Base-by-base conservation (phyloP, 768 basidiomycete species). In the Ramaria sp. region DNA sequence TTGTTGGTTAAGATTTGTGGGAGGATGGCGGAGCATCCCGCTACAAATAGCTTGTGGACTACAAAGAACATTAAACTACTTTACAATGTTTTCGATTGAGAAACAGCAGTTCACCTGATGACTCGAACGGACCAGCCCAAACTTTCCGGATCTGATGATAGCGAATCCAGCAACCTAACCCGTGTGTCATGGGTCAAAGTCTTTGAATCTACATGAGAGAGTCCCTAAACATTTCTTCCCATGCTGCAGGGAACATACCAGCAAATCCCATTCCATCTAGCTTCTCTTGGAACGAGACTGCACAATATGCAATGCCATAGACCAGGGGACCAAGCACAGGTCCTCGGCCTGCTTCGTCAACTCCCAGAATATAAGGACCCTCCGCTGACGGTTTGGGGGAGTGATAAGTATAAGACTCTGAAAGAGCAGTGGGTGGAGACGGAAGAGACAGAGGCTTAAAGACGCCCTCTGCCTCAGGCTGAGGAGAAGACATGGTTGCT, bases 291-390 rank as follows among this genome's bases (percentile, higher is more conserved):
- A 88, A 97, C 22, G 82, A 73, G 3, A 74, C 74, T 2, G 92
- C 88, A 62, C 95, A 98, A 63, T 91, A 97, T 0, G 96, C 94
- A 24, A 95, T 82, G 6, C 88, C 95, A 63, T 99, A 98, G 0
- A 99, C 96, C 57, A 98, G 78, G 0, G 96, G 96, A 1, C 94
- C 95, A 0, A 99, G 73, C 1, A 95, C 95, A 20, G 95, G 96
- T 0, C 96, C 96, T 52, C 96, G 76, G 0, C 96, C 96, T 0
- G 96, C 96, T 66, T 99, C 96, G 67, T 99, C 96, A n/a, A 99
- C 93, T 22, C 96, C 96, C 48, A 99, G 83, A 48, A 97, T 89
- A 70, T 94, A 96, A 0, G 87, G 85, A 0, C 89, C 89, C 1
- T 67, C 55, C 0, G 81, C 76, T 0, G 82, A 83, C 1, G 89